phyloP scores from a whole-genome alignment of 176 grass and related monocot species.

The Rhynchospora pubera region DNA sequence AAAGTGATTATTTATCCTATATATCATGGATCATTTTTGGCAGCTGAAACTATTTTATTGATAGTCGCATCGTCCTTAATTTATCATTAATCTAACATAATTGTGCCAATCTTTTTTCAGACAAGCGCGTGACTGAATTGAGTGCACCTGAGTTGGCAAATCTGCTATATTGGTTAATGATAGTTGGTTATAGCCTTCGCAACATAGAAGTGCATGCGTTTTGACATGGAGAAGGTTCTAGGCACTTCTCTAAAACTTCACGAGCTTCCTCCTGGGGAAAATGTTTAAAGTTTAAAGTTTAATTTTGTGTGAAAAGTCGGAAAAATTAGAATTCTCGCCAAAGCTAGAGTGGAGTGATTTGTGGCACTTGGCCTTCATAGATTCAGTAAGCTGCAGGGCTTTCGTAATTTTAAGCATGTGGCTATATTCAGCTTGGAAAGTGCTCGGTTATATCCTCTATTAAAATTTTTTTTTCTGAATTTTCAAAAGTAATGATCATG shows the following conservation, averaged over 20 bases:
- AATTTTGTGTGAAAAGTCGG: not conserved
- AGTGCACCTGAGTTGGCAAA: slow-evolving; percentile 70
- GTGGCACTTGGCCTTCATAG: not conserved
- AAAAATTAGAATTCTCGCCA: not conserved
- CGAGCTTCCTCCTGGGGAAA: slow-evolving; percentile 72
- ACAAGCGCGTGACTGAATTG: slow-evolving; percentile 56
- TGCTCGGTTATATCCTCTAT: not conserved
- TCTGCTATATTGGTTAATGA: slow-evolving; percentile 83
- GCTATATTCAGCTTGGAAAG: not conserved
- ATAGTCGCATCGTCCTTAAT: not conserved
- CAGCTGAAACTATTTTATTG: not conserved
- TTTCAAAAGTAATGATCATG: no score
- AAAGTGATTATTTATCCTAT: no score
- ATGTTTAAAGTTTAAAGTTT: slow-evolving; percentile 15
- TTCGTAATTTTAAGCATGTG: not conserved
- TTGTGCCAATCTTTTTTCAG: slow-evolving; percentile 26
- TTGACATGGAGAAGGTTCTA: slow-evolving; percentile 72
- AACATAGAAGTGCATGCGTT: slow-evolving; percentile 86
- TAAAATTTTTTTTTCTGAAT: no score
- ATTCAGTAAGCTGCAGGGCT: not conserved
- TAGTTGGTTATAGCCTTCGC: slow-evolving; percentile 86
- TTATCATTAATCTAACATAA: not conserved
- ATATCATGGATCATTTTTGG: not conserved
- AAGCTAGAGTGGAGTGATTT: not conserved
- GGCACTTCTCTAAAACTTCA: slow-evolving; percentile 48